Evolutionary conservation across 2,329 filamentous ascomycete genomes (phyloP), one percentile per base, ranked within the genome.

Genomic region (Diaporthe destruens): DNA sequence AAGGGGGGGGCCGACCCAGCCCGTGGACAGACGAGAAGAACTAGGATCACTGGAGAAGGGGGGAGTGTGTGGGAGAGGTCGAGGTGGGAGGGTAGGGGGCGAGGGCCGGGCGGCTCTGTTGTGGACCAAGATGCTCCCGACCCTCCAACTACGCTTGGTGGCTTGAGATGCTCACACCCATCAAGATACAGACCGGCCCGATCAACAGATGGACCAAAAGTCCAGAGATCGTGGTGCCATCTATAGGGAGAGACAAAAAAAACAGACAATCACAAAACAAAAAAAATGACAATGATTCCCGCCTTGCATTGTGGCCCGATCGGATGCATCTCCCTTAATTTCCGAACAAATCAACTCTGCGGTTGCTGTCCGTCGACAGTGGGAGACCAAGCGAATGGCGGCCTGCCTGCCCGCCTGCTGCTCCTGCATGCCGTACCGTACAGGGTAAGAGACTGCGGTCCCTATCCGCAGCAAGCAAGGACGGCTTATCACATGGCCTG

Each of bases 151-250:
- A 20, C 32, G 61, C 20, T 18, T 12, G 47, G 61, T 66, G 61
- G 61, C 61, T 66, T 66, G 61, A 66, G 61, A 66, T 66, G 47
- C 11, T 29, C 39, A 39, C 61, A 51, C 20, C 61, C 61, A 53
- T 36, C 57, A 32, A 20, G 32, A 6, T 5, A 25, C 57, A 61
- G 39, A 29, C 57, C 14, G 25, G 59, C 42, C 36, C 47, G 51
- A 53, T 66, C 20, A 53, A 32, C 39, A 47, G 47, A 12, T 49
- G 59, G 16, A 16, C 59, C 42, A 49, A 29, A 29, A 49, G 3
- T 11, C 8, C 6, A 25, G 25, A 14, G 39, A 18, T 44, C 39
- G 29, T n/a, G 16, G 61, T 25, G 32, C 44, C 44, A 49, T 25
- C 44, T 65, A 32, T 51, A 7, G 11, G n/a, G n/a, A n/a, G n/a